Evolutionary conservation across 345 rosid species (phyloP), one percentile per base, ranked within the genome.

Genomic region (Jatropha curcas): DNA sequence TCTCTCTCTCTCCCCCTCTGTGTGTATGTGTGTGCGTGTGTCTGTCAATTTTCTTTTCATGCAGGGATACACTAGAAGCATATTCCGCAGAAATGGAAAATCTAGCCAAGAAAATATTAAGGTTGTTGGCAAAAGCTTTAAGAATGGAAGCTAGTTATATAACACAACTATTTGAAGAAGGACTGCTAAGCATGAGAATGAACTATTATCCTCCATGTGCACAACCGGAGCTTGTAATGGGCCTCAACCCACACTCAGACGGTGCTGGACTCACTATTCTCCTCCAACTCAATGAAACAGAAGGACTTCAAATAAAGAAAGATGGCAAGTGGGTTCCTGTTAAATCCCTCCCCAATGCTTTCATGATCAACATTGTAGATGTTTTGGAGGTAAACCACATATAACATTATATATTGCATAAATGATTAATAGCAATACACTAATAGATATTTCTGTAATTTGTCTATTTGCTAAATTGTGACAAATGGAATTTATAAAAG

Each of bases 141-240:
- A 58, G 45, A 25, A 58, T 76, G 19, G 31, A 31, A 61, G 5
- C 4, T 19, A 9, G 60, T 55, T 6, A 39, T 39, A 39, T 39
- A 6, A 39, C n/a, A n/a, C n/a, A n/a, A n/a, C n/a, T n/a, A n/a
- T n/a, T n/a, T 74, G 65, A 17, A 64, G 73, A 1, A 66, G 74
- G 75, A 60, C 79, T 50, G 63, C 79, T 56, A 60, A 74, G 28
- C 1, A 73, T 72, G 20, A 60, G 77, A 64, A 61, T 74, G 75
- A 76, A 76, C 27, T 73, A 79, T 52, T 75, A 82, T 65, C 78
- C 82, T 4, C 19, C 74, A 31, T 73, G 82, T 45, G 60, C 76
- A 16, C 51, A 60, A 52, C 72, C 74, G 12, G 71, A 79, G 61
- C 78, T 66, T 62, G 63, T 61, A 28, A 57, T 69, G 9, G 82